A percentile compares a stretch with the other conserved stretches of the same genome.
Evolutionary conservation across 345 rosid genomes (phyloP).

Genomic region (Eucalyptus fibrosa): DNA sequence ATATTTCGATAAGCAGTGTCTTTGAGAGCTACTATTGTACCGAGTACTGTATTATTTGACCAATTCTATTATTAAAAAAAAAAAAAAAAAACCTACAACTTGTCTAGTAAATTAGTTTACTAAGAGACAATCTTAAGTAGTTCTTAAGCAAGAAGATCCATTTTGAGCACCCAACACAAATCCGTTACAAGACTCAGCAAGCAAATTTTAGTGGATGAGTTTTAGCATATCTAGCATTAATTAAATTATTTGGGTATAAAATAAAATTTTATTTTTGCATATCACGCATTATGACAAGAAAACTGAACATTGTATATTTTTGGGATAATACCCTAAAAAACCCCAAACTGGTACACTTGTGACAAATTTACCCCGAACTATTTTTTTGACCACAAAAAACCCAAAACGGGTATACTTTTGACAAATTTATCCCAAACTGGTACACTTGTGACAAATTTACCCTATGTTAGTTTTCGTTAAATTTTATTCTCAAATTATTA

Average conservation of each 20-base stretch:
- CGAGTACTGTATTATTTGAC: rapidly evolving
- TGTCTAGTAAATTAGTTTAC: neutral
- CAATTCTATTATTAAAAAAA: neutral
- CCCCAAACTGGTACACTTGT: no score
- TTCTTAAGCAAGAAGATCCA: neutral
- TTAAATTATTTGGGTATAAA: neutral
- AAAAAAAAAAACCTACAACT: neutral
- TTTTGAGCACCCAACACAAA: neutral
- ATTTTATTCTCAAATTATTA: no score
- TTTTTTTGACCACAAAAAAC: no score
- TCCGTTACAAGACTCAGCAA: neutral
- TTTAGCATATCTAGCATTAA: neutral
- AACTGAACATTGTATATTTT: neutral
- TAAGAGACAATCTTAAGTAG: neutral
- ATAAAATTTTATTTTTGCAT: neutral
- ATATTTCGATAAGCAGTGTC: neutral
- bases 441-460: no score
- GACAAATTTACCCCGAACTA: no score
- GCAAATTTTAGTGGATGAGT: neutral
- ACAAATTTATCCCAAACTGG: no score
- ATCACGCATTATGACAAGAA: rapidly evolving
- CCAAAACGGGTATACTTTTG: no score
- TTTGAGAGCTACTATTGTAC: neutral
- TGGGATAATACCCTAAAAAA: no score
- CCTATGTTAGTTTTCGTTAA: no score